Conservation (phyloP, 2,329 filamentous ascomycete genomes). For the Trematosphaeria pertusa region DNA sequence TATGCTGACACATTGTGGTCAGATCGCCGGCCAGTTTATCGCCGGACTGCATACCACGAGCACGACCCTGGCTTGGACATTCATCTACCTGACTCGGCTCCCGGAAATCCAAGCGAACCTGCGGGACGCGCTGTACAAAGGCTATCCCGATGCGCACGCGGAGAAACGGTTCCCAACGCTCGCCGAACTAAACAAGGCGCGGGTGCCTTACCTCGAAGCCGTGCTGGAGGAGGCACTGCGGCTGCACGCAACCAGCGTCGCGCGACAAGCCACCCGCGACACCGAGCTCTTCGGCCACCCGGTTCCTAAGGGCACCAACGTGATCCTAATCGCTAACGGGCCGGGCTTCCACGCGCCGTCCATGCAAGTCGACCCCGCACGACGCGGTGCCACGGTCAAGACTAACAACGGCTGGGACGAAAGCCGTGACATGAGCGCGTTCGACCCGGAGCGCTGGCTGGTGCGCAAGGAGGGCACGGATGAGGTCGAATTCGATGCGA, state of each 20-base stretch:
- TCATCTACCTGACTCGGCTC: slow-evolving; percentile 11
- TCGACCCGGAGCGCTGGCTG: slow-evolving; percentile 13
- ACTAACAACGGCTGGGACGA: slow-evolving; percentile 1
- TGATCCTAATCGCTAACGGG: slow-evolving; percentile 39
- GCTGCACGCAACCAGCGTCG: slow-evolving; percentile 32
- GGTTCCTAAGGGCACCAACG: slow-evolving; percentile 50
- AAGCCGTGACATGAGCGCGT: slow-evolving; percentile 7
- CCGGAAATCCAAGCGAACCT: slow-evolving; percentile 8
- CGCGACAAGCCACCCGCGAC: slow-evolving; percentile 46
- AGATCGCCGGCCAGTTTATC: slow-evolving; percentile 9
- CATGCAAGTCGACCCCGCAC: not conserved
- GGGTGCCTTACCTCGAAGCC: slow-evolving; percentile 50
- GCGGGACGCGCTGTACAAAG: slow-evolving; percentile 2
- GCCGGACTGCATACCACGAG: slow-evolving; percentile 13
- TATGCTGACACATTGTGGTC: no score
- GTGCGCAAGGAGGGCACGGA: not conserved
- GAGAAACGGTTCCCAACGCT: slow-evolving; percentile 8
- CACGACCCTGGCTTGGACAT: slow-evolving; percentile 10
- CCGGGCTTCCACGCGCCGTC: slow-evolving; percentile 17
- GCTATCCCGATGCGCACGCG: not conserved
- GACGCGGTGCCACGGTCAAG: not conserved
- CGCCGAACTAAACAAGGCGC: slow-evolving; percentile 4
- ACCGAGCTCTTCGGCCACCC: slow-evolving; percentile 50
- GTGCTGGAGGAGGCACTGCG: slow-evolving; percentile 51
- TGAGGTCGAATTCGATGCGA: slow-evolving; percentile 5